Evolutionary conservation across 352 stramenopile species (phyloP), one percentile per base, ranked within the genome.

Genomic region (Globisporangium acanthophoron): DNA sequence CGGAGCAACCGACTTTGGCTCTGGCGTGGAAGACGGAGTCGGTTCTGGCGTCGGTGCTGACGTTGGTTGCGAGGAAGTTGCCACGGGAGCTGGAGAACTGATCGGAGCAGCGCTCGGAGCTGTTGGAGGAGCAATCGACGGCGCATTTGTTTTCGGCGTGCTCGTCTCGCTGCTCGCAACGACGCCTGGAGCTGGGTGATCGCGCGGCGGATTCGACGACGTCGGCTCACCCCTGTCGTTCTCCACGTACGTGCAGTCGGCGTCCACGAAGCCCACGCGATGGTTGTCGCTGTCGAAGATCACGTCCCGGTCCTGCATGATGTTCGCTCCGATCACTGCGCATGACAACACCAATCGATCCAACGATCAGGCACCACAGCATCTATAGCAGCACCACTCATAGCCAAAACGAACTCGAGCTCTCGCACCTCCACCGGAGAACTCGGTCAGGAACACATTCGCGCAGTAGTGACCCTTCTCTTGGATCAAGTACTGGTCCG

Each of bases 291-390:
- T 37, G 37, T 83, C 75, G 52, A 85, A 81, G 18, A 85, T 70
- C 16, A 85, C 70, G 50, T 85, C 69, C 33, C 69, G 71, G 27
- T 74, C 50, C 43, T 71, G 67, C 73, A 85, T 79, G 46, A 79
- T 66, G 64, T 73, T 76, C 48, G 75, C 70, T 12, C 75, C 75
- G 51, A 85, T 73, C 37, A 78, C 70, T 64, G 48, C 9, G 40
- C 33, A 31, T 7, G n/a, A 21, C n/a, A 48, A 7, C 37, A 43
- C 13, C 37, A 41, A 11, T 41, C 12, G 7, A 15, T 7, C 12
- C 35, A 43, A 27, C 24, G 24, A 27, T 27, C 24, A 27, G 24
- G 24, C 37, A 43, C 11, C 8, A 13, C 35, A 15, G 8, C 31
- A 35, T 13, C 35, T 40, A 40, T 11, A 16, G 3, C 12, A 40